Percentiles rank a stretch among this genome's conserved stretches.
Evolutionary conservation across 805 yeast genomes (phyloP).

Genomic region (Wickerhamomyces sydowiorum): DNA sequence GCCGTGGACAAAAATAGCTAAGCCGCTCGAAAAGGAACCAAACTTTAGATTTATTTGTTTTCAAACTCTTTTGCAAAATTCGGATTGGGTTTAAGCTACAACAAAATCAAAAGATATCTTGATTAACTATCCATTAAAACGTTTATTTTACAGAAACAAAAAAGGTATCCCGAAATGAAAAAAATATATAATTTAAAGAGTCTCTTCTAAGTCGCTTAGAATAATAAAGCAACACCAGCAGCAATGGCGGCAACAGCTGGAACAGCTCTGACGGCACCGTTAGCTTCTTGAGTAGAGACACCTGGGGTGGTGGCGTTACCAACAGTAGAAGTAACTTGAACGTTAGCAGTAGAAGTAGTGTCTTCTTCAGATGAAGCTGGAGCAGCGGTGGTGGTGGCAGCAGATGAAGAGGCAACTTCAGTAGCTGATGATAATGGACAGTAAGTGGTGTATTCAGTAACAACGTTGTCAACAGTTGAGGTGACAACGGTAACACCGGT

Average conservation of each 20-base stretch:
- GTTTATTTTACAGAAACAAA: not conserved
- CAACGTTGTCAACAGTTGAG: conserved; percentile 15
- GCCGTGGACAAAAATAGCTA: no score
- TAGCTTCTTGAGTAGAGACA: conserved; percentile 31
- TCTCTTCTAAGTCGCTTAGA: conserved; percentile 24
- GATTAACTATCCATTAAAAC: not conserved
- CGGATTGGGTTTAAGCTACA: no score
- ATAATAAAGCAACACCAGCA: conserved; percentile 45
- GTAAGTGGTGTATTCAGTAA: conserved; percentile 20
- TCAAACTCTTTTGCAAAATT: no score
- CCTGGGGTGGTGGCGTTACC: conserved; percentile 14
- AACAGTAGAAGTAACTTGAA: conserved; percentile 12
- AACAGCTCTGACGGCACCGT: conserved; percentile 36
- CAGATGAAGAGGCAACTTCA: conserved; percentile 8
- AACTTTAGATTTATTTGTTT: not conserved
- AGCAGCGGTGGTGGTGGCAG: conserved; percentile 10
- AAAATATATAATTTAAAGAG: not conserved
- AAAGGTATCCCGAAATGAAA: conserved; percentile 1
- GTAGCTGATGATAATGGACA: conserved; percentile 15
- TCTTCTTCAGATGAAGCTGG: conserved; percentile 7
- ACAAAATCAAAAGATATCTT: no score
- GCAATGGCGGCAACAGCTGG: conserved; percentile 44
- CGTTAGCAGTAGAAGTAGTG: conserved; percentile 7
- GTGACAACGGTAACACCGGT: conserved; percentile 23
- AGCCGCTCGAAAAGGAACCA: no score